Percentiles rank a stretch among this genome's conserved stretches.
phyloP scores from a whole-genome alignment of 139 green algal species.

The Astrephomene gubernaculifera region DNA sequence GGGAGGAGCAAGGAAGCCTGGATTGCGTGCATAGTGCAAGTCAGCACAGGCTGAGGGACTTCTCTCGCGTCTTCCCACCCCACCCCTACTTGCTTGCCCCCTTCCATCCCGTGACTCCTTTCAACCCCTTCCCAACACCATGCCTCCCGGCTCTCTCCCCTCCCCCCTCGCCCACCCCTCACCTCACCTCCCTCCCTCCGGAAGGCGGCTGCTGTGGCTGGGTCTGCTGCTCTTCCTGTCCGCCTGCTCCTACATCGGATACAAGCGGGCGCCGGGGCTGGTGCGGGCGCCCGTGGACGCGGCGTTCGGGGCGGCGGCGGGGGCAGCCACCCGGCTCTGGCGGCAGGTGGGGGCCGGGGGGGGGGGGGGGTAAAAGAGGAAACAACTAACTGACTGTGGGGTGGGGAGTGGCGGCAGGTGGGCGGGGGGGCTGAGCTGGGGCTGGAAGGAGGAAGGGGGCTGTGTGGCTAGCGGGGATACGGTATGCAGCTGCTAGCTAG shows the following conservation, averaged over 20 bases:
- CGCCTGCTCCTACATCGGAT: conserved; percentile 69
- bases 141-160: too few relatives aligned
- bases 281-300: conserved; percentile 55
- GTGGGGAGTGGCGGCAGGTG: not conserved
- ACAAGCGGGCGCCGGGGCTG: conserved; percentile 69
- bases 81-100: too few relatives aligned
- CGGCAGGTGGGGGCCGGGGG: not conserved
- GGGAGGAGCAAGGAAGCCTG: too few relatives aligned
- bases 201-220: conserved; percentile 63
- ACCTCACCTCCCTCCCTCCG: too few relatives aligned
- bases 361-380: not conserved
- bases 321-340: conserved; percentile 9
- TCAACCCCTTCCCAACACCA: too few relatives aligned
- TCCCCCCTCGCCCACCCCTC: too few relatives aligned
- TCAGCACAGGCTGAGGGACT: too few relatives aligned
- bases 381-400: too few relatives aligned
- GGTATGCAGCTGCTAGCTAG: not conserved
- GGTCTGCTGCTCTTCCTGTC: conserved; percentile 75
- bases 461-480: not conserved
- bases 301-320: conserved; percentile 41
- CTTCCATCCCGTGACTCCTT: too few relatives aligned
- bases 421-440: not conserved
- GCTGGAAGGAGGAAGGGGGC: not conserved
- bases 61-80: too few relatives aligned
- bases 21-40: too few relatives aligned